Percentiles rank a stretch among this genome's conserved stretches.
phyloP scores from a whole-genome alignment of 345 rosid species.

The Chamaenerion angustifolium region DNA sequence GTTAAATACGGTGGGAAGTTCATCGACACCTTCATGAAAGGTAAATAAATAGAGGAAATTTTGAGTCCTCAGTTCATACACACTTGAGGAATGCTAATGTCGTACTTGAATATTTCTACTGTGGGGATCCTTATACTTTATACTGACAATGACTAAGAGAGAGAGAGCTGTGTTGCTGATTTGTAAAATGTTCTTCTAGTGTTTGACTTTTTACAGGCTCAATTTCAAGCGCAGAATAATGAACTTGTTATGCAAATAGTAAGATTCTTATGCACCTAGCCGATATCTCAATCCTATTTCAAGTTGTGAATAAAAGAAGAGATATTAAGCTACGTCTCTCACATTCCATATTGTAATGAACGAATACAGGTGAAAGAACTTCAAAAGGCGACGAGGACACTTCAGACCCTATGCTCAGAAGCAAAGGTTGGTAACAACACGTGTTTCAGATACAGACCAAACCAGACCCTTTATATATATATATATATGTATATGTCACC shows the following conservation, averaged over 20 bases:
- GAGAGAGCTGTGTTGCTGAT: not conserved
- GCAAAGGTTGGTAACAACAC: constrained; percentile 47
- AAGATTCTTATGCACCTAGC: constrained; percentile 10
- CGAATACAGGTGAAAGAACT: constrained; percentile 55
- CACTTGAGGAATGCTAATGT: too few relatives aligned
- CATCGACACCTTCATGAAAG: constrained; percentile 67
- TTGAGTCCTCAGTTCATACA: not conserved
- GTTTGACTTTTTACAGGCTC: constrained; percentile 57
- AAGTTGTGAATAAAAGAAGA: not conserved
- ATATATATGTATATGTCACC: too few relatives aligned
- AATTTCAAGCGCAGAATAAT: constrained; percentile 40
- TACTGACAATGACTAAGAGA: too few relatives aligned
- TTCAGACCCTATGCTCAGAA: constrained; percentile 81
- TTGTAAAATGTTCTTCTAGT: constrained; percentile 26
- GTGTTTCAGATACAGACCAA: not conserved
- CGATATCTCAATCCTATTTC: not conserved
- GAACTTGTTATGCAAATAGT: constrained; percentile 55
- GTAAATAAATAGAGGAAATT: constrained; percentile 14
- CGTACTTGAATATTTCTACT: not conserved
- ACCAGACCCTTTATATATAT: too few relatives aligned
- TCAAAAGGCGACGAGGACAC: constrained; percentile 78
- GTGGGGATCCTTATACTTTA: too few relatives aligned
- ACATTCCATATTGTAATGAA: constrained; percentile 1
- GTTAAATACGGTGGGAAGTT: constrained; percentile 79
- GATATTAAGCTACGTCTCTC: not conserved